Evolutionary conservation across 192 early-diverging fungal species (phyloP).

Genomic region (Gonapodya prolifera): DNA sequence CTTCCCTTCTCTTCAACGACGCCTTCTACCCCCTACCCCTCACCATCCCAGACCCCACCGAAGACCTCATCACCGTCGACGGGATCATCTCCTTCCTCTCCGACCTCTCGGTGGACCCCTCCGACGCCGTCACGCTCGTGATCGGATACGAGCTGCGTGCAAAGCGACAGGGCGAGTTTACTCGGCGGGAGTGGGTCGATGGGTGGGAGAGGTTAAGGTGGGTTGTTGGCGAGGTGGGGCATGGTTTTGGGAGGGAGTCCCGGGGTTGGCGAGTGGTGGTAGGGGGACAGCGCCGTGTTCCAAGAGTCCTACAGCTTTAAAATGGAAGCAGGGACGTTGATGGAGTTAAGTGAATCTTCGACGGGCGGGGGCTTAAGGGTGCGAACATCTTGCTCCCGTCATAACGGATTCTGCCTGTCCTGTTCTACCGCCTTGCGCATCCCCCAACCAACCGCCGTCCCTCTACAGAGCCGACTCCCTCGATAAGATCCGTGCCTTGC

Average conservation of each 20-base stretch:
- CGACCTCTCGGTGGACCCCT: slow-evolving; percentile 60
- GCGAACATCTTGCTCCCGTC: not conserved
- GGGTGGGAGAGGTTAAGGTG: no score
- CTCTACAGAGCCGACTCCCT: slow-evolving; percentile 39
- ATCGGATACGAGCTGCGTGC: slow-evolving; percentile 55
- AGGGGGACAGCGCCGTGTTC: no score
- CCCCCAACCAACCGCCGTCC: slow-evolving; percentile 14
- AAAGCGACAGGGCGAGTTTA: slow-evolving; percentile 63
- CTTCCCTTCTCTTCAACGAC: not conserved
- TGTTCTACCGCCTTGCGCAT: not conserved
- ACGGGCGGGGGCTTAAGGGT: not conserved
- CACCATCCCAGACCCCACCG: slow-evolving; percentile 33
- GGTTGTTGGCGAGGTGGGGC: no score
- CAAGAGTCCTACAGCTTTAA: no score
- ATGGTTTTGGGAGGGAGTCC: no score
- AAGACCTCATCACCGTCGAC: slow-evolving; percentile 54
- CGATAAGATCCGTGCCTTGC: slow-evolving; percentile 42
- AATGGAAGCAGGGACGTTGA: no score
- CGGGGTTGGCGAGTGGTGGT: no score
- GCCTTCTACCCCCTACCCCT: not conserved
- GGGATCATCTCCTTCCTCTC: slow-evolving; percentile 55
- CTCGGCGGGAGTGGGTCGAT: slow-evolving; percentile 50
- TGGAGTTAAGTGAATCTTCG: no score
- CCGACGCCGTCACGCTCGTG: slow-evolving; percentile 56
- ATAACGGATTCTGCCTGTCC: not conserved